A percentile compares a stretch with the other conserved stretches of the same genome.
Evolutionary conservation across 345 rosid genomes (phyloP).

Genomic region (Sisymbrium altissimum): DNA sequence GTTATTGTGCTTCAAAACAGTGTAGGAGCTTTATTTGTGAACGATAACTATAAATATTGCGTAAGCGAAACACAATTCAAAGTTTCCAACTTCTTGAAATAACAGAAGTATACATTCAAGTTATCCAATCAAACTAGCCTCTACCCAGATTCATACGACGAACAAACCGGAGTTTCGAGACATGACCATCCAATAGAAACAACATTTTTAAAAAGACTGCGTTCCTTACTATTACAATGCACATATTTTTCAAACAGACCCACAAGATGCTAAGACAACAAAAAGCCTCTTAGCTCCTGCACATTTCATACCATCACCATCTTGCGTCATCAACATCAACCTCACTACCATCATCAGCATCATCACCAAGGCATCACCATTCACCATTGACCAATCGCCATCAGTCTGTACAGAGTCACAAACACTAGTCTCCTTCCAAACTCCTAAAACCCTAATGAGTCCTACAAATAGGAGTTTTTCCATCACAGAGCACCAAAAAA

Average conservation of each 20-base stretch:
- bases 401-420: slow-evolving; percentile 31
- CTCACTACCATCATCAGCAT: background rate
- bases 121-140: background rate
- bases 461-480: slow-evolving; percentile 26
- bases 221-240: slow-evolving; percentile 25
- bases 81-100: slow-evolving; percentile 11
- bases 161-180: background rate
- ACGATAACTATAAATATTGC: background rate
- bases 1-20: background rate
- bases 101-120: slow-evolving; percentile 12
- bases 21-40: background rate
- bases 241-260: slow-evolving; percentile 10
- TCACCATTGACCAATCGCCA: background rate
- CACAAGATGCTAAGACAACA: slow-evolving; percentile 22
- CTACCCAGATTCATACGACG: background rate
- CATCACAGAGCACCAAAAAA: slow-evolving; percentile 61
- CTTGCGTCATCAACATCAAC: background rate
- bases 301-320: background rate
- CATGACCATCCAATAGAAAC: slow-evolving; percentile 15
- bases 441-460: slow-evolving; percentile 22
- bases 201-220: slow-evolving; percentile 4
- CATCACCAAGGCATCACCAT: background rate
- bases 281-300: slow-evolving; percentile 14
- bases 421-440: slow-evolving; percentile 30
- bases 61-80: background rate